Evolutionary conservation across 2,329 filamentous ascomycete species (phyloP).

Genomic region (Calonectria montana): DNA sequence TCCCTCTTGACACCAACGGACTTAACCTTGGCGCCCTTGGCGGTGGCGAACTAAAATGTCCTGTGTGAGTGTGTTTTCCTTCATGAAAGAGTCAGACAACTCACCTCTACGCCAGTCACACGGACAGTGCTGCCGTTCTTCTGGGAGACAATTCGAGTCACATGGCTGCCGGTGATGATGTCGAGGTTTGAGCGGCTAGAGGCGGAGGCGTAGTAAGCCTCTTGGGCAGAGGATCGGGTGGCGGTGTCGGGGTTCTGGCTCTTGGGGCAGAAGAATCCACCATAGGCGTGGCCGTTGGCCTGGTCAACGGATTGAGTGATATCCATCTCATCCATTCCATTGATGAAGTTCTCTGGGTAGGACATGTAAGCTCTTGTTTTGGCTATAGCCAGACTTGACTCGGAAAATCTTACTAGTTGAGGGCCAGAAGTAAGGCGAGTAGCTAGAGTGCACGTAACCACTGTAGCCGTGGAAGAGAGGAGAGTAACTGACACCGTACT

Average conservation of each 20-base stretch:
- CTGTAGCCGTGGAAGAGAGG: neutral
- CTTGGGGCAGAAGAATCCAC: constrained; percentile 35
- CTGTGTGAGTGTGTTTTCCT: neutral
- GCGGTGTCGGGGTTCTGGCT: constrained; percentile 29
- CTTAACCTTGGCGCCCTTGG: neutral
- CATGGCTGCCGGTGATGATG: neutral
- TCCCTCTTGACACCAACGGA: constrained; percentile 45
- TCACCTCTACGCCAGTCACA: neutral
- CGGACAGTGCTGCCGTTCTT: neutral
- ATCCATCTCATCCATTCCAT: neutral
- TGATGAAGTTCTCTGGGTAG: neutral
- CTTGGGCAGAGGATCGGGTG: constrained; percentile 31
- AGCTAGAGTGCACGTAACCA: neutral
- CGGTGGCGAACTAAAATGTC: neutral
- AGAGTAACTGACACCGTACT: neutral
- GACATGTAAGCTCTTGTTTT: neutral
- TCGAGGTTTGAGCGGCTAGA: constrained; percentile 13
- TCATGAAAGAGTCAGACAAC: neutral
- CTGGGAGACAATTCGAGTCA: neutral
- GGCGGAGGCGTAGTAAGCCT: constrained; percentile 31
- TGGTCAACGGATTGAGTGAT: constrained; percentile 51
- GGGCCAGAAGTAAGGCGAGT: constrained; percentile 5
- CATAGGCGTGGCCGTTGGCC: constrained; percentile 31
- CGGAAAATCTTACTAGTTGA: neutral
- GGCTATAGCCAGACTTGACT: rapidly evolving